Percentiles rank a stretch among this genome's conserved stretches.
Evolutionary conservation across 1,139 yeast genomes (phyloP).

Genomic region (Scheffersomyces quercinus): DNA sequence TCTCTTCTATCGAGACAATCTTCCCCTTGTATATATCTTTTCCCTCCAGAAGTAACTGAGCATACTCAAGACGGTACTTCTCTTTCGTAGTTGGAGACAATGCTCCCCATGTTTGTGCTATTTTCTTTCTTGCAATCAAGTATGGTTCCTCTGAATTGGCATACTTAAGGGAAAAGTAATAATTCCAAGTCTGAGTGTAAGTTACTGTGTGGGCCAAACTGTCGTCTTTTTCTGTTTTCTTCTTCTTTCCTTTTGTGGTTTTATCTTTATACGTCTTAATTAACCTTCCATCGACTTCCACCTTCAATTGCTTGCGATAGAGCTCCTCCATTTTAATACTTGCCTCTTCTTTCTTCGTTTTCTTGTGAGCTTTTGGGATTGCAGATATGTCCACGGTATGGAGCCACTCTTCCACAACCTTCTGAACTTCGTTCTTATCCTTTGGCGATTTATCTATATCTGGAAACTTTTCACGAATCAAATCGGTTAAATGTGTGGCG

Average conservation of each 20-base stretch:
- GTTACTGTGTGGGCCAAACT: constrained; percentile 16
- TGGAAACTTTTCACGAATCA: constrained; percentile 4
- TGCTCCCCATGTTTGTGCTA: constrained; percentile 28
- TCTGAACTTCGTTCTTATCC: constrained; percentile 12
- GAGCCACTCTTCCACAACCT: constrained; percentile 24
- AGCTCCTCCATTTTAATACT: constrained; percentile 20
- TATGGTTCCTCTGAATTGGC: constrained; percentile 13
- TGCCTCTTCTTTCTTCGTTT: constrained; percentile 16
- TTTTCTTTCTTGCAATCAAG: constrained; percentile 15
- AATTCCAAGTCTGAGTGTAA: constrained; percentile 38
- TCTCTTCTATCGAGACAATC: constrained; percentile 23
- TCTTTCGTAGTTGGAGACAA: constrained; percentile 27
- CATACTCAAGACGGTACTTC: constrained; percentile 26
- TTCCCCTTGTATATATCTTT: constrained; percentile 33
- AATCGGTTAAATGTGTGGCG: constrained; percentile 9
- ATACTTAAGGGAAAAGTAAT: constrained; percentile 23
- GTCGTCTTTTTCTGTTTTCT: neutral
- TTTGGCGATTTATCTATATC: constrained; percentile 3
- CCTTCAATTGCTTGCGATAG: constrained; percentile 25
- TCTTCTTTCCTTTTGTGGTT: neutral
- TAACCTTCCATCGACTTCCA: constrained; percentile 11
- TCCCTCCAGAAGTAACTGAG: constrained; percentile 28
- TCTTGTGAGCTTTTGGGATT: constrained; percentile 22
- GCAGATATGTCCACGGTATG: constrained; percentile 8
- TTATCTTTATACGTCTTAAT: constrained; percentile 2